phyloP scores from a whole-genome alignment of 2,329 filamentous ascomycete species.

The Colletotrichum chlorophyti region DNA sequence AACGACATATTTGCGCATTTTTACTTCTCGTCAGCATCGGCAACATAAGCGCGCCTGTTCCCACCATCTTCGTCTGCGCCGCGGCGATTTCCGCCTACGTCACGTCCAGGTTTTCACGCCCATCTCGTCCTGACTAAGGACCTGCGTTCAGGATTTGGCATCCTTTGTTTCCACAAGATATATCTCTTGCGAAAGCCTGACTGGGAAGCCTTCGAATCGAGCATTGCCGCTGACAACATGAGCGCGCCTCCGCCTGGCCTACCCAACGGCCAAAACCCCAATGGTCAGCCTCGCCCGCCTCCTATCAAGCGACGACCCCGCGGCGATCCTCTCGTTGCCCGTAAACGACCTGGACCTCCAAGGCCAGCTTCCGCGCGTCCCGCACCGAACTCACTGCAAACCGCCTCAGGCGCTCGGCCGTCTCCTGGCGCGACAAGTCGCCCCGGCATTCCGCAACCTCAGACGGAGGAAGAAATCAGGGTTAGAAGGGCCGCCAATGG shows the following conservation, averaged over 20 bases:
- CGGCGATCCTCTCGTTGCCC: conserved; percentile 69
- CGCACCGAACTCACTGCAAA: conserved; percentile 33
- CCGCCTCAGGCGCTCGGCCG: conserved; percentile 26
- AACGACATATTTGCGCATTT: too few species aligned
- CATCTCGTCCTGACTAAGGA: not conserved
- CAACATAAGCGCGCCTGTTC: not conserved
- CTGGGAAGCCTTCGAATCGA: not conserved
- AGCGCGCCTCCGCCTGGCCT: conserved; percentile 47
- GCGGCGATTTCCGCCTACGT: not conserved
- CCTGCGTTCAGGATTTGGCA: too few species aligned
- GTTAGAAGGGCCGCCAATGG: conserved; percentile 42
- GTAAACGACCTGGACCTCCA: conserved; percentile 55
- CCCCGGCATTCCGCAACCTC: conserved; percentile 24
- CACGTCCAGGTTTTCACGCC: not conserved
- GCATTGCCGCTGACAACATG: conserved; percentile 42
- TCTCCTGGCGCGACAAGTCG: conserved; percentile 15
- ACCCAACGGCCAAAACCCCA: conserved; percentile 37
- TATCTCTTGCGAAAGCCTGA: not conserved
- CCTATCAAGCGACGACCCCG: conserved; percentile 52
- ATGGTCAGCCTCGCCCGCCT: conserved; percentile 45
- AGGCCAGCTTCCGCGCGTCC: conserved; percentile 36
- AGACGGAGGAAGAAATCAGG: conserved; percentile 34
- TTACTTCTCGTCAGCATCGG: not conserved
- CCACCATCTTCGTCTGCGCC: not conserved
- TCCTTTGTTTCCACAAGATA: too few species aligned